phyloP scores from a whole-genome alignment of 306 rosid species.

The Pyrus bretschneideri region DNA sequence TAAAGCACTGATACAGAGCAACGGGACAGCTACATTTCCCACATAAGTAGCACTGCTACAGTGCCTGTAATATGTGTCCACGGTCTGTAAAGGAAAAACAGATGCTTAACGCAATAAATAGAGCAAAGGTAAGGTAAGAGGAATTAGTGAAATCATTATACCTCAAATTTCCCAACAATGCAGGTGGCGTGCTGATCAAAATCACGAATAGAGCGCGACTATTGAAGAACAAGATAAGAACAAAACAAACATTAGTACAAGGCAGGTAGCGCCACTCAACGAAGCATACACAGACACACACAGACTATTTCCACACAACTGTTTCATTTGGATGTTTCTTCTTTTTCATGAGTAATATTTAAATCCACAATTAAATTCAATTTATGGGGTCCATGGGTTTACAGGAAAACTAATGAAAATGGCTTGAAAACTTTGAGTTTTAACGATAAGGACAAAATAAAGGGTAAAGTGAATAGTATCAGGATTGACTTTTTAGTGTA shows the following conservation, averaged over 20 bases:
- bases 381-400: neutral
- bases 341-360: neutral
- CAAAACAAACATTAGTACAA: conserved; percentile 6
- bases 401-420: too few species aligned
- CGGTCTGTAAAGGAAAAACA: conserved; percentile 62
- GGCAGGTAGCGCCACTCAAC: neutral
- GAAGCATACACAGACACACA: neutral
- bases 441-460: too few species aligned
- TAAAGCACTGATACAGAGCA: conserved; percentile 87
- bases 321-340: neutral
- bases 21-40: conserved; percentile 77
- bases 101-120: conserved; percentile 6
- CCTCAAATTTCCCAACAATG: conserved; percentile 86
- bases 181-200: conserved; percentile 86
- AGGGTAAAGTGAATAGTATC: too few species aligned
- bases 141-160: conserved; percentile 20
- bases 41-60: conserved; percentile 68
- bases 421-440: too few species aligned
- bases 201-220: conserved; percentile 88
- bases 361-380: neutral
- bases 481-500: too few species aligned
- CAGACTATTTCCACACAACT: neutral
- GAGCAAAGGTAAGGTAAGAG: conserved; percentile 1
- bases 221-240: conserved; percentile 26
- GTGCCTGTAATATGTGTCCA: conserved; percentile 86